phyloP scores from a whole-genome alignment of 306 rosid species.

The Coriaria nepalensis region DNA sequence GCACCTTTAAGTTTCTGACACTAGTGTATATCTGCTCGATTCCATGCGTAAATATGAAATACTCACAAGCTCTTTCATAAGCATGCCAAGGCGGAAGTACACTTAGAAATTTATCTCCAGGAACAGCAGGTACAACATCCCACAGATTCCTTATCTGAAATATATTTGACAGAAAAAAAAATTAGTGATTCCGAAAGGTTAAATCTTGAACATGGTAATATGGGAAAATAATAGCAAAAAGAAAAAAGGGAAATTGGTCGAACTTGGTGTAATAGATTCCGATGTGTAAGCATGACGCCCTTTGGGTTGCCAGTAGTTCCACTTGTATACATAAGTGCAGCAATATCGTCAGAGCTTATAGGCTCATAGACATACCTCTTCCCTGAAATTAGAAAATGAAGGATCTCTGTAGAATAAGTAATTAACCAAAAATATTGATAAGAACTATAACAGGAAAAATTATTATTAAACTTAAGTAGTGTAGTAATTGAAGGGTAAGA shows the following conservation, averaged over 20 bases:
- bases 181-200: too few species aligned
- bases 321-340: conserved; percentile 85
- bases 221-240: conserved; percentile 3
- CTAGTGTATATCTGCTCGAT: conserved; percentile 70
- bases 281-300: conserved; percentile 90
- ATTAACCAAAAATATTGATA: too few species aligned
- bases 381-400: conserved; percentile 29
- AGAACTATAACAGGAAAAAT: conserved; percentile 6
- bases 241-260: conserved; percentile 15
- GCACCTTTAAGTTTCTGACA: conserved; percentile 81
- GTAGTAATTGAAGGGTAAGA: conserved; percentile 4
- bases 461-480: neutral
- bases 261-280: conserved; percentile 92
- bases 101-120: conserved; percentile 79
- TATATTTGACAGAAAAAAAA: conserved; percentile 7
- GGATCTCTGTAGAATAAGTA: neutral
- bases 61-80: conserved; percentile 82
- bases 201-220: neutral
- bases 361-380: conserved; percentile 36
- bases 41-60: conserved; percentile 68
- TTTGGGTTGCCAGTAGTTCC: conserved; percentile 94
- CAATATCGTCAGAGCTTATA: conserved; percentile 61
- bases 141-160: conserved; percentile 56
- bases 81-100: conserved; percentile 99
- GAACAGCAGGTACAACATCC: conserved; percentile 62